Base-by-base conservation (phyloP, 1,284 basidiomycete genomes). In the Trametes polyzona region DNA sequence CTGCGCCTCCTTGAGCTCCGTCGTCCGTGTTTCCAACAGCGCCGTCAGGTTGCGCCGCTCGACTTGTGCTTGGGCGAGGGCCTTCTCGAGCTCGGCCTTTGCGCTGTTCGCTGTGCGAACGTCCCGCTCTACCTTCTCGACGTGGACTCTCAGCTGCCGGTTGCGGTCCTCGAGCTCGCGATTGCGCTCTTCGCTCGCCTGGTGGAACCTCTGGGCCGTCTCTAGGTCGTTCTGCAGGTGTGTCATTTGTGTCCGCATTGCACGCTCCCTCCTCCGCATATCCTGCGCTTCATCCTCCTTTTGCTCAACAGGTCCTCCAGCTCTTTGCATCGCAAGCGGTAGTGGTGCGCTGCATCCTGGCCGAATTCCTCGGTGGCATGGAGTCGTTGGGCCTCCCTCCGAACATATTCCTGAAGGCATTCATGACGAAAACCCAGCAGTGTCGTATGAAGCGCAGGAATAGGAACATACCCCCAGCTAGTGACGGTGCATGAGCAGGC, bases 1-100 rank as follows among this genome's bases (percentile, higher is more conserved):
- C 54, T 81, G 75, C 0, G 80, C 76, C 7, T 73, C 77, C 43
- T 76, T 76, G 27, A 83, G 67, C 60, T 83, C 82, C 12, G 71
- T 60, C 2, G 73, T 76, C 33, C 78, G 75, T 0, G 73, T 66
- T 2, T 76, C 73, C 56, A 83, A 72, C 53, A 81, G 68, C 3
- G 47, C 46, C 19, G 41, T 37, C 17, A 52, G 47, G 23, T 49
- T 35, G 23, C 50, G 35, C 7, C 53, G 51, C 48, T 65, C 63
- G 19, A 41, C 41, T 49, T 61, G 47, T 11, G 30, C 36, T 27
- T 53, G 56, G 1, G 42, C 39, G 29, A 50, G 32, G 30, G 47
- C 58, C 39, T 44, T 44, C 26, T 60, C 50, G 11, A 55, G 47
- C 51, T 60, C 50, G 3, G 37, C 47, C 27, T 37, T 56, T 32